phyloP scores from a whole-genome alignment of 2,329 filamentous ascomycete genomes.

The Stagonosporopsis chrysanthemi region DNA sequence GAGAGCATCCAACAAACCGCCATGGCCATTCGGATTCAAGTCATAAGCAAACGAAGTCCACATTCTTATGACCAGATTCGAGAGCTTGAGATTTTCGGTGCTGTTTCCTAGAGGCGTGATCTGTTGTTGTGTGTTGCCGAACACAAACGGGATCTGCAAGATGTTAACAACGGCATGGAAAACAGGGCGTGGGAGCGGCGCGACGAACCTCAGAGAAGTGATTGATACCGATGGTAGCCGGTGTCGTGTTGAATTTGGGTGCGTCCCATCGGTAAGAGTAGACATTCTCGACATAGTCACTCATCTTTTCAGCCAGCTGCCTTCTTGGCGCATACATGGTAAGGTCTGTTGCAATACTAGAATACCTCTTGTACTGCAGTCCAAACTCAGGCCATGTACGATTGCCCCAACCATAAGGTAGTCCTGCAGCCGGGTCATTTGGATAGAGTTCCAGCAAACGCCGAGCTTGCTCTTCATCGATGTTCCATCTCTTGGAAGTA shows the following conservation, averaged over 20 bases:
- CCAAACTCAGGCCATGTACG: conserved; percentile 41
- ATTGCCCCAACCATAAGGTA: conserved; percentile 51
- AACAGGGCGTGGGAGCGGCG: background rate
- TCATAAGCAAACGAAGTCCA: conserved; percentile 43
- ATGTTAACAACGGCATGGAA: background rate
- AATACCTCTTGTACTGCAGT: conserved; percentile 38
- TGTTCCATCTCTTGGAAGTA: conserved; percentile 44
- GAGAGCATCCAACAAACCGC: conserved; percentile 16
- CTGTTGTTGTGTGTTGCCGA: conserved; percentile 38
- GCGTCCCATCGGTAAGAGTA: conserved; percentile 45
- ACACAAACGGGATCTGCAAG: conserved; percentile 39
- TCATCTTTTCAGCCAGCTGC: conserved; percentile 35
- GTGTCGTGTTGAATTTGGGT: conserved; percentile 41
- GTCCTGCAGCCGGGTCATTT: conserved; percentile 53
- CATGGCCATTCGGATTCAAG: conserved; percentile 40
- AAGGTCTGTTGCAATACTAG: conserved; percentile 40
- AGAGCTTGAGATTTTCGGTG: conserved; percentile 31
- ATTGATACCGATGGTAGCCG: conserved; percentile 35
- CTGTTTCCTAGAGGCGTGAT: conserved; percentile 39
- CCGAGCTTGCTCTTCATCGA: conserved; percentile 30
- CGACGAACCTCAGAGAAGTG: conserved; percentile 39
- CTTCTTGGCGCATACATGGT: conserved; percentile 41
- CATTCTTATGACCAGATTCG: conserved; percentile 38
- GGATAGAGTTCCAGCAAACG: conserved; percentile 40
- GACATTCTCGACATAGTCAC: conserved; percentile 27